Evolutionary conservation across 2,329 filamentous ascomycete species (phyloP).

Genomic region (Stemphylium vesicarium): DNA sequence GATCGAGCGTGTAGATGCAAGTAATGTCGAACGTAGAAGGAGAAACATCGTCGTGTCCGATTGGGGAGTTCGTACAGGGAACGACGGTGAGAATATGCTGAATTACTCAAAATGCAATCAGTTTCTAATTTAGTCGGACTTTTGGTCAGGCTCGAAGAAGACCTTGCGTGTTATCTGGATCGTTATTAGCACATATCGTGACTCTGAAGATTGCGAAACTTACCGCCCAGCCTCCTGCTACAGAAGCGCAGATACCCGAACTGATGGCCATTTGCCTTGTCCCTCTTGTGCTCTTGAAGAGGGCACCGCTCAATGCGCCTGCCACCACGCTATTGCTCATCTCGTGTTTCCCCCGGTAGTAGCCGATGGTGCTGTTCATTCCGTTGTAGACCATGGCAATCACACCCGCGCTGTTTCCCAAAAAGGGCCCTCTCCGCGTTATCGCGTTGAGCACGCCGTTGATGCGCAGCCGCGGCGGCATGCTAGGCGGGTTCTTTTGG

Average conservation of each 20-base stretch:
- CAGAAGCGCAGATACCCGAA: slow-evolving; percentile 82
- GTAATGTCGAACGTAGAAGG: slow-evolving; percentile 17
- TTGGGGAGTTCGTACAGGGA: neutral
- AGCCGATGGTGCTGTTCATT: slow-evolving; percentile 51
- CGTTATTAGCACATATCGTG: neutral
- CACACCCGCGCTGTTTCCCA: slow-evolving; percentile 95
- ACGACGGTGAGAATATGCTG: neutral
- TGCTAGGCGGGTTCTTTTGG: slow-evolving; percentile 70
- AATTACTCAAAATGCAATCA: slow-evolving; percentile 1
- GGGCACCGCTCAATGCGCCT: slow-evolving; percentile 84
- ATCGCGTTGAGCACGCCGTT: slow-evolving; percentile 96
- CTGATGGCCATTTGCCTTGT: slow-evolving; percentile 93
- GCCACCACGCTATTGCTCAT: slow-evolving; percentile 85
- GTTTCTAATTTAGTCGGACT: slow-evolving; percentile 4
- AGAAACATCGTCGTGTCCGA: neutral
- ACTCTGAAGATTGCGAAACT: slow-evolving; percentile 4
- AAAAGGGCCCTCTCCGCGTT: slow-evolving; percentile 88
- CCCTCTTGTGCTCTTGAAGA: slow-evolving; percentile 96
- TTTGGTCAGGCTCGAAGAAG: slow-evolving; percentile 33
- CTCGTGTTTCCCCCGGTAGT: slow-evolving; percentile 61
- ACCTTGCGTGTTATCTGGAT: slow-evolving; percentile 35
- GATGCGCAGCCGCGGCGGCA: slow-evolving; percentile 85
- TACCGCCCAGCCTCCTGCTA: slow-evolving; percentile 90
- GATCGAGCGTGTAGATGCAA: slow-evolving; percentile 20
- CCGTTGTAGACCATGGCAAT: slow-evolving; percentile 97